Base-by-base conservation (phyloP, 148 eudicot species). In the Camellia sinensis region DNA sequence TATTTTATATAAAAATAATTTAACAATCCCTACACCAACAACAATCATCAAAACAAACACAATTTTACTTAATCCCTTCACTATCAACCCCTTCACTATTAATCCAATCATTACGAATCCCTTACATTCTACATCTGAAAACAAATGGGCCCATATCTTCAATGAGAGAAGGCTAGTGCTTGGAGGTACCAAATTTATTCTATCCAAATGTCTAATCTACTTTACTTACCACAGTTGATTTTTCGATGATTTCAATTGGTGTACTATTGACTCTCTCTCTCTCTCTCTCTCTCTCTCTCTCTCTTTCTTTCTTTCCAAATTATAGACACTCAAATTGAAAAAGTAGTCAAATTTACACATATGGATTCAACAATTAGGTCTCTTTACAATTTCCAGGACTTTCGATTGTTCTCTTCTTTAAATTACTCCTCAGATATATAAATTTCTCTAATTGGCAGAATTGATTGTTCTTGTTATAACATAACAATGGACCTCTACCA, bases 311-410 rank as follows among this genome's bases (percentile, higher is more conserved):
- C 52, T 69, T 12, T 18, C 53, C 44, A 29, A 29, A 29, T 46
- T 67, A 17, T 67, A 45, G 56, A 1, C 8, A 19, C 50, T 15
- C 45, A 41, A 37, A 67, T 0, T 4, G n/a, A 22, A 29, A 11
- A 8, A 17, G 6, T 0, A 67, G 45, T 29, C 37, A 29, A 29
- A 7, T 67, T 3, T 2, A 40, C 17, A 67, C 4, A 9, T 67
- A 40, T 10, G 41, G 70, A 0, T 40, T 29, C 70, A 40, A 15
- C n/a, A 1, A 67, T 7, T 40, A 17, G 45, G 46, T 67, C n/a
- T 43, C 17, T 71, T 12, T 44, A 57, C 56, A 71, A 71, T 48
- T 74, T 74, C 77, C 65, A 29, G 17, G 77, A 74, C 46, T 37
- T 7, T 14, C 7, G 40, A 12, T 40, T 37, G 77, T 17, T 73